Evolutionary conservation across 129 eudicot species (phyloP), one percentile per base, ranked within the genome.

Genomic region (Oenanthe sinensis): DNA sequence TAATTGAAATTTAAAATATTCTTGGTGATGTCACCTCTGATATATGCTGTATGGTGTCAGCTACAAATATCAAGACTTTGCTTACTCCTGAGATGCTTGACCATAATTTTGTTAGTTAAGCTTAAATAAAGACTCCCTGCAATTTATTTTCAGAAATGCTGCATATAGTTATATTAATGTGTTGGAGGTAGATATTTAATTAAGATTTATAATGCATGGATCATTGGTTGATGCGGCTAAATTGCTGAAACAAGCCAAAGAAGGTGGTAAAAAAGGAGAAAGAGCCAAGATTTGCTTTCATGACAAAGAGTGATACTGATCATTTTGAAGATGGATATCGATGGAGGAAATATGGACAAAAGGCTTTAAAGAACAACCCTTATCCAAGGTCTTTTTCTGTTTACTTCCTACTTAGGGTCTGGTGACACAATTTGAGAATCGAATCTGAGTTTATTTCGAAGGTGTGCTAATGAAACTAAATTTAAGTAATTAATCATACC

Each of bases 281-380:
- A 54, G 90, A 85, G 55, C 88, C 93, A 19, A 85, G 96, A 40
- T 91, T 89, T 71, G 97, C 98, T 11, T 93, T 93, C 82, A 86
- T 93, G 96, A 93, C 98, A 28, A 91, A 91, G 88, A 93, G 98
- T 20, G 96, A 91, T 74, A 89, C 91, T 36, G 98, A 93, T 89
- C 97, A 93, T 84, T 89, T 93, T 46, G 97, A 93, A 89, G 97
- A 93, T 65, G 98, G 98, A 79, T 93, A 93, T 80, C 86, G 98
- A 81, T 93, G 98, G 98, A 91, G 98, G 80, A 93, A 93, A 82
- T 93, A 93, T 79, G 98, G 98, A 19, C 98, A 89, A 69, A 93
- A 93, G 75, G 97, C 98, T 65, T 96, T 93, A 69, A 93, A 93
- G 83, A 93, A 91, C 47, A 91, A 92, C 84, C 96, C 96, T 67